Conservation (phyloP, 2,329 filamentous ascomycete genomes). For the Cladorrhinum sp. region DNA sequence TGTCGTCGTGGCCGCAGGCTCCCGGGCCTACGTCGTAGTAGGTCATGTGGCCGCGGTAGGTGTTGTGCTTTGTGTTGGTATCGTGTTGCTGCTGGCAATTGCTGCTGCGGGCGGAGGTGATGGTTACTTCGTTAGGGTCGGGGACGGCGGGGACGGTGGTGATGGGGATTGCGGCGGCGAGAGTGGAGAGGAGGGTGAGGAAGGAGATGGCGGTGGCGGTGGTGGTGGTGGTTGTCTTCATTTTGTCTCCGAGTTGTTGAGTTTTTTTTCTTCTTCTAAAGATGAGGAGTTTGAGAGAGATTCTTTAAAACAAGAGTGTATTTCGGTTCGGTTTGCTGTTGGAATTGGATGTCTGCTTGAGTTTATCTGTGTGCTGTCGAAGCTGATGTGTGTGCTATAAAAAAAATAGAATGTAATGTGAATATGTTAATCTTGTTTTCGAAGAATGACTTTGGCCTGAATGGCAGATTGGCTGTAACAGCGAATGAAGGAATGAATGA, state of each 20-base stretch:
- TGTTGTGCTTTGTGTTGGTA: background rate
- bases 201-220: background rate
- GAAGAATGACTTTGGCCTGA: background rate
- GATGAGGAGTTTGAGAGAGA: no score
- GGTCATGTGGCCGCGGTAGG: constrained; percentile 63
- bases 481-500: background rate
- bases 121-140: constrained; percentile 7
- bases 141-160: no score
- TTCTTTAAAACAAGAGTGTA: background rate
- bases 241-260: background rate
- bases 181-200: background rate
- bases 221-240: background rate
- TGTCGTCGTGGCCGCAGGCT: constrained; percentile 62
- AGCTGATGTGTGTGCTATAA: background rate
- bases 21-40: constrained; percentile 69
- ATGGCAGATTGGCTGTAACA: constrained; percentile 3
- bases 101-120: background rate
- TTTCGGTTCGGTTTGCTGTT: background rate
- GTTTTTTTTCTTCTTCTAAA: no score
- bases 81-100: background rate
- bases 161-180: no score
- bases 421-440: background rate
- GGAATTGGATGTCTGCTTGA: background rate
- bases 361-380: background rate
- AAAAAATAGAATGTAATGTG: background rate